Conservation (phyloP, 768 basidiomycete genomes). For the Leucogyrophana mollusca region DNA sequence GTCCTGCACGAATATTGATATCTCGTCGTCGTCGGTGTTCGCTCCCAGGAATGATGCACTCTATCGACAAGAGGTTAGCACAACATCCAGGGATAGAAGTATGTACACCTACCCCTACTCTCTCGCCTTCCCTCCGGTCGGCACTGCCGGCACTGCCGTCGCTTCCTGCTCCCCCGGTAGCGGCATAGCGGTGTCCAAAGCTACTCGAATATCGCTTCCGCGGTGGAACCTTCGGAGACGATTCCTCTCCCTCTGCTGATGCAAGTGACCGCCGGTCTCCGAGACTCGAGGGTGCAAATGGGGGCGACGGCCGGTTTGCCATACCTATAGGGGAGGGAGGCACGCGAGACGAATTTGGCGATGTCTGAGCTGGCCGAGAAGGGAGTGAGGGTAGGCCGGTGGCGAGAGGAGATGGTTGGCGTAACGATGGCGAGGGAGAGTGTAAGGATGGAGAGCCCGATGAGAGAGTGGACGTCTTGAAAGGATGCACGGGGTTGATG, state of each 20-base stretch:
- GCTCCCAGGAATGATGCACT: conserved; percentile 45
- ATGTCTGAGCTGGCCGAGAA: conserved; percentile 33
- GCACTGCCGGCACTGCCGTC: conserved; percentile 40
- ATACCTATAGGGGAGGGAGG: conserved; percentile 38
- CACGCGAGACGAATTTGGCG: conserved; percentile 42
- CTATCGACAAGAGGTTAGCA: conserved; percentile 17
- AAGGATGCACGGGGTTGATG: conserved; percentile 42
- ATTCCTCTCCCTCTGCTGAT: conserved; percentile 35
- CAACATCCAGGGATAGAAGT: neutral
- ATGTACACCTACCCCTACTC: conserved; percentile 4
- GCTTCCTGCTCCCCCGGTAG: conserved; percentile 34
- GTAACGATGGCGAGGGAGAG: conserved; percentile 46
- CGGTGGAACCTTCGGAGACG: conserved; percentile 17
- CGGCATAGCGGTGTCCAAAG: conserved; percentile 68
- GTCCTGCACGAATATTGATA: conserved; percentile 75
- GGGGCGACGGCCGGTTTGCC: conserved; percentile 34
- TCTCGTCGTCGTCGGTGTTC: conserved; percentile 70
- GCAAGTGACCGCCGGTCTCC: conserved; percentile 40
- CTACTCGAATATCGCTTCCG: conserved; percentile 76
- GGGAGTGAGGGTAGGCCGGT: conserved; percentile 34
- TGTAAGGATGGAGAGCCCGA: conserved; percentile 48
- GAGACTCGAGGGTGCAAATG: conserved; percentile 41
- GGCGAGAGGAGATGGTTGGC: conserved; percentile 45
- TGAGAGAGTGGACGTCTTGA: conserved; percentile 51
- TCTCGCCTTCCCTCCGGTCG: conserved; percentile 25